Conservation (phyloP, 179 eudicot genomes). For the Pouteria campechiana region DNA sequence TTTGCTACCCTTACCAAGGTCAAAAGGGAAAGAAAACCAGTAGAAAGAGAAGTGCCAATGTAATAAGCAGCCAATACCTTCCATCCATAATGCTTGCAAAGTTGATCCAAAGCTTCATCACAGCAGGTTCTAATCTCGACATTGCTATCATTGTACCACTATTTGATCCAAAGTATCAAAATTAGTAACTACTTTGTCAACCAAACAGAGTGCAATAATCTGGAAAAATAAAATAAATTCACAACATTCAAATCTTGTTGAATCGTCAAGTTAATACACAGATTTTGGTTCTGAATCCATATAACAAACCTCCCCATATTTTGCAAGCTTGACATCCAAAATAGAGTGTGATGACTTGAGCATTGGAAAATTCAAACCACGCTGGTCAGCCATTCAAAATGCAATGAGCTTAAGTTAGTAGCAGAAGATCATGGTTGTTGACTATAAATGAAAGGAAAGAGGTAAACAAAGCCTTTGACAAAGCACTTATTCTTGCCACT, state of each 20-base stretch:
- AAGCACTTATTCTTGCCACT: no score
- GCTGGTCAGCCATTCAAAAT: constrained; percentile 23
- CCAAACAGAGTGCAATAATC: no score
- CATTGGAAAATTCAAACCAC: constrained; percentile 46
- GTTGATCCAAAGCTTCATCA: constrained; percentile 42
- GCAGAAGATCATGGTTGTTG: no score
- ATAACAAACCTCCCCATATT: constrained; percentile 59
- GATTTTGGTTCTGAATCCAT: background rate
- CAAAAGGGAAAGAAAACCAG: no score
- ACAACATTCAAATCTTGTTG: no score
- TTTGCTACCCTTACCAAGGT: no score
- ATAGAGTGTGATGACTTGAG: constrained; percentile 32
- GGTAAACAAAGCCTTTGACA: no score
- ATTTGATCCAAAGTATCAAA: constrained; percentile 1
- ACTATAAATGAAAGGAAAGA: no score
- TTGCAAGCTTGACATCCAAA: constrained; percentile 53
- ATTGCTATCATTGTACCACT: constrained; percentile 92
- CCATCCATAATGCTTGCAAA: constrained; percentile 71
- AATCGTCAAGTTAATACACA: no score
- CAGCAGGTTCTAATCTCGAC: constrained; percentile 61
- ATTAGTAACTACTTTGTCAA: no score
- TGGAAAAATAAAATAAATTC: no score
- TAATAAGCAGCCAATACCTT: constrained; percentile 35
- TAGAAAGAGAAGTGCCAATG: background rate
- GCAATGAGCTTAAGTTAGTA: no score